A percentile compares a stretch with the other conserved stretches of the same genome.
These are phyloP conservation scores for Middelhovenomyces tepae DNA, from an alignment of 805 yeast species.

Conservation along the genomic window DNA sequence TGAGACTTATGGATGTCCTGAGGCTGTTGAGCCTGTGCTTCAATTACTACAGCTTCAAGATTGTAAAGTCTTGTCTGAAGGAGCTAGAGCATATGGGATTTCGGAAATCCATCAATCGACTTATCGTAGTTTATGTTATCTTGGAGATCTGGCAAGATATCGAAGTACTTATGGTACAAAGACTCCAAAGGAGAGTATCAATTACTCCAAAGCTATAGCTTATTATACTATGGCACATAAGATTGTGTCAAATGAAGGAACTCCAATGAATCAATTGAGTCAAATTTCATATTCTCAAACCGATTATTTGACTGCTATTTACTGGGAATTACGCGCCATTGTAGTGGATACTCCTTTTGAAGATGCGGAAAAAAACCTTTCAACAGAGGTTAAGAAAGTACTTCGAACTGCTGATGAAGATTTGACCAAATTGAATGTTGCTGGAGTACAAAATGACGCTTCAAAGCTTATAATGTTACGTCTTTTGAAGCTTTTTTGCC, in stretches of 20 bases:
- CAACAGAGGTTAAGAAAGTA: background rate
- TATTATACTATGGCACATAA: constrained; percentile 1
- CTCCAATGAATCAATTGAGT: constrained; percentile 1
- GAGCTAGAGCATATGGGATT: too few relatives aligned
- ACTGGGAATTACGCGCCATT: background rate
- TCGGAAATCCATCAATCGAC: too few relatives aligned
- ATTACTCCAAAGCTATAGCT: background rate
- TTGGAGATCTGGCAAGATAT: constrained; percentile 3
- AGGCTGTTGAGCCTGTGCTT: too few relatives aligned
- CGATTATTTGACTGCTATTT: constrained; percentile 3
- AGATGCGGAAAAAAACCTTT: constrained; percentile 2
- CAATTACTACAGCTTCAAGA: too few relatives aligned
- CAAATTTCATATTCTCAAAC: background rate
- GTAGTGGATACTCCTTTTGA: constrained; percentile 1
- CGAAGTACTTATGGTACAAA: too few relatives aligned
- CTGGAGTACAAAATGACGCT: too few relatives aligned
- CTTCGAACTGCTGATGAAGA: background rate
- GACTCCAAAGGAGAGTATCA: too few relatives aligned
- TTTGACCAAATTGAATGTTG: too few relatives aligned
- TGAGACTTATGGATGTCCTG: too few relatives aligned
- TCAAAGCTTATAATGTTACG: too few relatives aligned
- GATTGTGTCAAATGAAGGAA: constrained; percentile 1
- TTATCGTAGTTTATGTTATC: too few relatives aligned
- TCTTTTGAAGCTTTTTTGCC: constrained; percentile 1
- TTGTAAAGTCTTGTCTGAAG: background rate